Evolutionary conservation across 495 filamentous ascomycete genomes (phyloP).

Genomic region (Cercophora scortea): DNA sequence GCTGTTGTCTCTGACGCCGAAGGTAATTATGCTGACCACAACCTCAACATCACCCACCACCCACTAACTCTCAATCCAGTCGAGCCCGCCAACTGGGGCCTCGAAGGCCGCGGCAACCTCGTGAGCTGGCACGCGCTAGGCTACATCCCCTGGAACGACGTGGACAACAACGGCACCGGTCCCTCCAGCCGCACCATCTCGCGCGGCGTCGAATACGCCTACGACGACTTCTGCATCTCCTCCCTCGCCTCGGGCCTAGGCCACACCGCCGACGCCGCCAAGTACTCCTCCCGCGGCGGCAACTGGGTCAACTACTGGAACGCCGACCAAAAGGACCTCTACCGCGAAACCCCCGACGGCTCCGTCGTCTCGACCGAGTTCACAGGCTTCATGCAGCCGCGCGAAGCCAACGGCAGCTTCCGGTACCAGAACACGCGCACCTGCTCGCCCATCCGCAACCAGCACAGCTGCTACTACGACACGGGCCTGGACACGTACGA

Average conservation of each 20-base stretch:
- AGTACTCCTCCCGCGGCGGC: constrained; percentile 48
- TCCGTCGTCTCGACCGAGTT: constrained; percentile 36
- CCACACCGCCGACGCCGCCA: constrained; percentile 39
- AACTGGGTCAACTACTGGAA: constrained; percentile 53
- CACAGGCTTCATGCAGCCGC: constrained; percentile 61
- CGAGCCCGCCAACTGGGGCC: constrained; percentile 55
- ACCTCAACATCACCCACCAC: constrained; percentile 20
- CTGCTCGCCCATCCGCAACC: constrained; percentile 44
- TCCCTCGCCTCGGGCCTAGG: constrained; percentile 46
- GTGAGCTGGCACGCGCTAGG: constrained; percentile 52
- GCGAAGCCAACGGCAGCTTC: constrained; percentile 54
- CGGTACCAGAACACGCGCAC: constrained; percentile 58
- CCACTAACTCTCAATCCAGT: constrained; percentile 10
- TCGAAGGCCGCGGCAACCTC: constrained; percentile 58
- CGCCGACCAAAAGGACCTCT: constrained; percentile 28
- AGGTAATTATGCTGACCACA: constrained; percentile 26
- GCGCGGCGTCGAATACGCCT: constrained; percentile 65
- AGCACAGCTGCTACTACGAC: constrained; percentile 44
- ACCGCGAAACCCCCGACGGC: constrained; percentile 11
- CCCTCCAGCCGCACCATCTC: constrained; percentile 55
- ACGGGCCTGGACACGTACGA: constrained; percentile 64
- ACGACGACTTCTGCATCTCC: constrained; percentile 60
- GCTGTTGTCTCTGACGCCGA: constrained; percentile 67
- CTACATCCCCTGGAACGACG: constrained; percentile 55
- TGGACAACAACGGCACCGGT: constrained; percentile 52